Conservation (phyloP, 768 basidiomycete species). For the Tricholoma sp. region DNA sequence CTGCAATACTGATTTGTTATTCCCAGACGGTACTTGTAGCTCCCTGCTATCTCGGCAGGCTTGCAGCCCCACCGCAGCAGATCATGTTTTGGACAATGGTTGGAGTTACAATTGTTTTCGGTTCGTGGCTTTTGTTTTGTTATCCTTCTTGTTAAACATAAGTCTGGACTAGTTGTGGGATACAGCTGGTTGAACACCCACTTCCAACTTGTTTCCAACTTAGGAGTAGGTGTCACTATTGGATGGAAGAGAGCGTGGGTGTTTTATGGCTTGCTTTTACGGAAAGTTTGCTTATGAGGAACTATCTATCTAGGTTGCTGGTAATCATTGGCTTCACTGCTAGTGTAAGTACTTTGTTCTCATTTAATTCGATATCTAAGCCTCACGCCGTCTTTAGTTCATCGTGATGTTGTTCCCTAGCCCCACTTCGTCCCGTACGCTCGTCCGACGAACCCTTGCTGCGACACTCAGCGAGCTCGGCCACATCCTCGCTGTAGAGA, state of each 20-base stretch:
- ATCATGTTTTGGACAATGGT: slow-evolving; percentile 34
- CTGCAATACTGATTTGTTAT: slow-evolving; percentile 5
- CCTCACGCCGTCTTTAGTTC: slow-evolving; percentile 20
- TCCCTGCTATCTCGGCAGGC: slow-evolving; percentile 30
- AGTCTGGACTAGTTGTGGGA: slow-evolving; percentile 26
- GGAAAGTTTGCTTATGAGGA: background rate
- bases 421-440: slow-evolving; percentile 35
- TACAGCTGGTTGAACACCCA: slow-evolving; percentile 39
- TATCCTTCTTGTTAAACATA: background rate
- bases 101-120: slow-evolving; percentile 34
- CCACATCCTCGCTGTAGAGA: slow-evolving; percentile 32
- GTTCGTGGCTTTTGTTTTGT: slow-evolving; percentile 12
- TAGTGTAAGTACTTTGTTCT: slow-evolving; percentile 23
- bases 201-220: slow-evolving; percentile 19
- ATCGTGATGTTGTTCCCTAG: slow-evolving; percentile 43
- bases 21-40: slow-evolving; percentile 28
- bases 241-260: slow-evolving; percentile 42
- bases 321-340: slow-evolving; percentile 43
- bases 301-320: slow-evolving; percentile 24
- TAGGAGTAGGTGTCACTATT: slow-evolving; percentile 31
- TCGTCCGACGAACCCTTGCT: slow-evolving; percentile 37
- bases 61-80: slow-evolving; percentile 28
- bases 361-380: background rate
- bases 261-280: background rate
- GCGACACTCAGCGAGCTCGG: slow-evolving; percentile 31